Base-by-base conservation (phyloP, 116 monocot species). In the Dioscorea cayenensis region DNA sequence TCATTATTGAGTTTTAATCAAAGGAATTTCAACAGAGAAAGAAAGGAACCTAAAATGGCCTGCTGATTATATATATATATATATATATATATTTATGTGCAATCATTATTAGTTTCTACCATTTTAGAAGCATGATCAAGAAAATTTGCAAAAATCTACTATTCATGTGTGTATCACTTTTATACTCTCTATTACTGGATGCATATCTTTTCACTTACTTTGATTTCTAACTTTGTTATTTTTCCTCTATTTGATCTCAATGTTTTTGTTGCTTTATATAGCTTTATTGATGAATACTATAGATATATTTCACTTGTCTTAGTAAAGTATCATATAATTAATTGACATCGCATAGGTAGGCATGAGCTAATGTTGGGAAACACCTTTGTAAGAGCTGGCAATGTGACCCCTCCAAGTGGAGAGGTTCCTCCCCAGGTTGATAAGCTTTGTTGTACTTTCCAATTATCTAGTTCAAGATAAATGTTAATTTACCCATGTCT, bases 311-410 rank as follows among this genome's bases (percentile, higher is more conserved):
- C n/a, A n/a, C n/a, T n/a, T n/a, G n/a, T n/a, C 37, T 51, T 51
- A 51, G 6, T 51, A 18, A 7, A 10, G 14, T n/a, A 14, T 18
- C 8, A 51, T 36, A 66, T 21, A 62, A 63, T 74, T 62, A 35
- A 69, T 60, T 72, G 64, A 28, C 66, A 29, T 71, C 81, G 27
- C 60, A 71, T 83, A 97, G 93, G 86, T 75, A 84, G 85, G 78
- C 88, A 97, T 80, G 93, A 97, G 77, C 77, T 97, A 63, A 76
- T 78, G 66, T 70, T 97, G 75, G 97, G 97, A 59, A 93, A 90
- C 73, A 93, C 93, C 37, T 97, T 93, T 38, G 12, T 75, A 70
- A 66, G 83, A 23, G 79, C 71, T 23, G 77, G 80, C 37, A 71
- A 80, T 66, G 80, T 93, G 28, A 76, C 76, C 75, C 86, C 90